Conservation (phyloP, 169 alveolate species). For the Plasmodium billcollinsi region DNA sequence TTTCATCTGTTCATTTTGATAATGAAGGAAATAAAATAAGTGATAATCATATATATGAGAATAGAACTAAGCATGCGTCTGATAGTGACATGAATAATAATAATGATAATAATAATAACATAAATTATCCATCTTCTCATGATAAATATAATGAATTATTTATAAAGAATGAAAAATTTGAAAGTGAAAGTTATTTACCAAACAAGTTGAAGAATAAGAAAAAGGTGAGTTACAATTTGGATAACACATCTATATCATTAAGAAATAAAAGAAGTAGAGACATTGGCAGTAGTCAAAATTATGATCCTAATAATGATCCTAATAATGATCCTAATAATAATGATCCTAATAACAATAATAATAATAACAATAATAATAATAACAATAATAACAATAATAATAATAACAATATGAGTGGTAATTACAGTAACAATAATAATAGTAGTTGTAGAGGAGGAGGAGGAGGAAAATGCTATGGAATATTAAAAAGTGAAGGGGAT, state of each 20-base stretch:
- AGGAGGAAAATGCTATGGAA: conserved; percentile 3
- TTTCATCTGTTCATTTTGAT: background rate
- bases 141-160: conserved; percentile 31
- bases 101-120: background rate
- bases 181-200: conserved; percentile 30
- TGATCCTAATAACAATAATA: conserved; percentile 5
- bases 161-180: conserved; percentile 31
- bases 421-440: conserved; percentile 2
- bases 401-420: conserved; percentile 1
- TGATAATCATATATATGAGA: conserved; percentile 1
- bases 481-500: background rate
- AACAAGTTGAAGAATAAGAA: conserved; percentile 54
- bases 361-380: background rate
- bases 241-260: conserved; percentile 62
- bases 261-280: conserved; percentile 17
- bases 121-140: background rate
- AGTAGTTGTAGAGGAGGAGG: too few relatives aligned
- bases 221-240: conserved; percentile 62
- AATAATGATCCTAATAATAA: too few relatives aligned
- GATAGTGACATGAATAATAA: conserved; percentile 39
- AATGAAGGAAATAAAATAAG: conserved; percentile 15
- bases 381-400: background rate
- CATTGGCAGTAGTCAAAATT: background rate
- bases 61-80: conserved; percentile 13
- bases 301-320: too few relatives aligned